Evolutionary conservation across 1,139 yeast species (phyloP).

Genomic region (Taphrina betulina): DNA sequence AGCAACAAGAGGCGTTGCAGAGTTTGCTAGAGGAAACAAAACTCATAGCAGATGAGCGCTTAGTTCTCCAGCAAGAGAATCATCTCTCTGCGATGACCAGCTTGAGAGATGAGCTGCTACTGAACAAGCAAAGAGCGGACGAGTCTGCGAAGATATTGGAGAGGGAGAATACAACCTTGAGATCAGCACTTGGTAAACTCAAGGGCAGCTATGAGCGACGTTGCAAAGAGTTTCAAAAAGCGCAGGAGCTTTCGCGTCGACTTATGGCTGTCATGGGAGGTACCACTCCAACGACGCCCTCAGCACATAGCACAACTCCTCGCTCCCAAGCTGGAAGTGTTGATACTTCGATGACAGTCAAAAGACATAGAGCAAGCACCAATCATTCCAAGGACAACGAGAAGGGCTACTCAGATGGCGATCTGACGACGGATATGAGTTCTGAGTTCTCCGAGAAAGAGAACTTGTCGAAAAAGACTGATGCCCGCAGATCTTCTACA

Average conservation of each 20-base stretch:
- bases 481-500: background rate
- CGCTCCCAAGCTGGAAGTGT: too few species aligned
- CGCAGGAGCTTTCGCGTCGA: slow-evolving; percentile 13
- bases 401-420: background rate
- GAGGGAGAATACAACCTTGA: slow-evolving; percentile 4
- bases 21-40: slow-evolving; percentile 1
- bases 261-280: slow-evolving; percentile 32
- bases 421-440: slow-evolving; percentile 7
- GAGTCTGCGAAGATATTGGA: background rate
- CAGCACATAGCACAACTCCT: too few species aligned
- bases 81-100: slow-evolving; percentile 8
- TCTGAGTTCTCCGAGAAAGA: slow-evolving; percentile 9
- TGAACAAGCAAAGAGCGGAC: slow-evolving; percentile 1
- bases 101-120: slow-evolving; percentile 8
- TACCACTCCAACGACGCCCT: background rate
- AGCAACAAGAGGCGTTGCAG: background rate
- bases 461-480: background rate
- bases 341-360: background rate
- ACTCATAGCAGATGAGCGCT: slow-evolving; percentile 17
- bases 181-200: background rate
- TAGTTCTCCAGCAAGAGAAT: slow-evolving; percentile 7
- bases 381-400: background rate
- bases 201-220: slow-evolving; percentile 15
- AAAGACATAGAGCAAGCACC: background rate
- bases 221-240: slow-evolving; percentile 18